Evolutionary conservation across 139 green algal genomes (phyloP), one percentile per base, ranked within the genome.

Genomic region (Protoeuglena noctilucae): DNA sequence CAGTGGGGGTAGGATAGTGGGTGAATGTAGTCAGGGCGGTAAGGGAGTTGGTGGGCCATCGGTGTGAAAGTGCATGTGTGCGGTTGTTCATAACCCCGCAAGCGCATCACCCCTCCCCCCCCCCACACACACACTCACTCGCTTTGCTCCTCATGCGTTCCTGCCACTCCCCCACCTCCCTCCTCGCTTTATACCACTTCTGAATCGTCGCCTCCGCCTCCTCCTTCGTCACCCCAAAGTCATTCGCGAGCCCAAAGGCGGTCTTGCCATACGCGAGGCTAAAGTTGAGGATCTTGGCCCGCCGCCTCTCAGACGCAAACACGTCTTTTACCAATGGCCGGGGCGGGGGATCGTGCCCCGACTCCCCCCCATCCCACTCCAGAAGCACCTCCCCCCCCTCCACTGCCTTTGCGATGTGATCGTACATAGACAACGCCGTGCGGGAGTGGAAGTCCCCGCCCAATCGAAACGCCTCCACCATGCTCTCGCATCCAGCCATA

Each of bases 261-360:
- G 90, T 98, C 74, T 98, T 98, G 62, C 90, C 90, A 56, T 98
- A 98, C 5, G 90, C 90, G 53, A 98, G 95, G 48, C 71, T 88
- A 68, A 98, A 98, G 78, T 98, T 98, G 31, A 98, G 78, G 31
- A 94, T 71, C 70, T 96, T 96, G 39, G 88, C 89, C 62, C 87
- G 89, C n/a, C 78, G 66, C 24, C 78, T 60, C 64, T 86, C 78
- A 17, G 53, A 61, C 7, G 57, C 76, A 54, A 81, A 93, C 71
- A 86, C 75, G 61, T 97, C 85, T 69, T 96, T 95, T 23, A 96
- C 57, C 53, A 94, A 70, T 14, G 82, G 79, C 60, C 73, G 65
- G 2, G 71, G 60, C 16, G 71, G 64, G 18, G 63, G 53, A 28
- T 47, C 22, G 17, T 67, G 43, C 1, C 51, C 58, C n/a, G n/a